Conservation (phyloP, 176 grass and related monocot species). For the Phoenix dactylifera region DNA sequence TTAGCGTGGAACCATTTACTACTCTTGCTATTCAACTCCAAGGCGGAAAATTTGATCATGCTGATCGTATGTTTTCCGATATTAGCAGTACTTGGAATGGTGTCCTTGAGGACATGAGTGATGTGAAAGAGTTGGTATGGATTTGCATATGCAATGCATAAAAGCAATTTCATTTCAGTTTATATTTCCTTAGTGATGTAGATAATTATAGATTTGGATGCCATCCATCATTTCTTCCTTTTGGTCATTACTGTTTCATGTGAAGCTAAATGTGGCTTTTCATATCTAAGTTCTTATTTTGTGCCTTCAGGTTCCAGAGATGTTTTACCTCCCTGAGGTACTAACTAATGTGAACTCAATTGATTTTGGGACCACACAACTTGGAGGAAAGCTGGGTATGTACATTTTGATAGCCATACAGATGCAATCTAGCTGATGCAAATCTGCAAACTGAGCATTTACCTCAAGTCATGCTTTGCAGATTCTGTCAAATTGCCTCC, state of each 20-base stretch:
- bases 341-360: conserved; percentile 64
- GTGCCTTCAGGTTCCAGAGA: conserved; percentile 74
- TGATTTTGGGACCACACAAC: conserved; percentile 91
- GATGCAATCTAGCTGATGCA: neutral
- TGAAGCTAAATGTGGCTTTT: no score
- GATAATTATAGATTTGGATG: no score
- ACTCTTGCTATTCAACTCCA: conserved; percentile 93
- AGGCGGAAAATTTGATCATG: conserved; percentile 99
- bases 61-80: conserved; percentile 96
- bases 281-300: no score
- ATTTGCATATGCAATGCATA: conserved; percentile 27
- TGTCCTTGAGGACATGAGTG: conserved; percentile 97
- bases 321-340: conserved; percentile 96
- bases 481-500: conserved; percentile 77
- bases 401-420: neutral
- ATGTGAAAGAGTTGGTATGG: conserved; percentile 97
- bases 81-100: conserved; percentile 89
- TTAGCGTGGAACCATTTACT: conserved; percentile 96
- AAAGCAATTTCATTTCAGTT: neutral
- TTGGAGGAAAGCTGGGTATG: conserved; percentile 53
- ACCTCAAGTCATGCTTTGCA: conserved; percentile 26
- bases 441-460: neutral
- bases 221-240: no score
- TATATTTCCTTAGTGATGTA: neutral
- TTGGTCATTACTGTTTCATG: no score